Evolutionary conservation across 202 grass and related monocot genomes (phyloP).

Genomic region (Panicum hallii): DNA sequence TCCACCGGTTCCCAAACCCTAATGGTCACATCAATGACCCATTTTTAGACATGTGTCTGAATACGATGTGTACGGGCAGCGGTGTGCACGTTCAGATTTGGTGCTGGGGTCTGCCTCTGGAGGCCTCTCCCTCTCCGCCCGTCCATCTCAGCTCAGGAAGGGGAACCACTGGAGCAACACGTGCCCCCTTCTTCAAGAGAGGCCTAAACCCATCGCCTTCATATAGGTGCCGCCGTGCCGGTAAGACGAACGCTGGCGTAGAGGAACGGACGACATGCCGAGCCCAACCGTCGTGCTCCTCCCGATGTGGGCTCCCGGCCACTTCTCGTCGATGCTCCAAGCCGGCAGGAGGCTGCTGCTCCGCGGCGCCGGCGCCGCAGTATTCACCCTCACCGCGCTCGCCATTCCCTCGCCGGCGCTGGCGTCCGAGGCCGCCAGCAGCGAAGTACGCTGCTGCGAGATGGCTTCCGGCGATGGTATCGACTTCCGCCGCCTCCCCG

Average conservation of each 20-base stretch:
- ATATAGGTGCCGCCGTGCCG: not conserved
- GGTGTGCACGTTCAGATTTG: no score
- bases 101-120: no score
- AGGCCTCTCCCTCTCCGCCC: no score
- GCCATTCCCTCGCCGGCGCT: slow-evolving; percentile 1
- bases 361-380: not conserved
- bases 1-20: no score
- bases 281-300: slow-evolving; percentile 38
- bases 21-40: no score
- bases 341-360: slow-evolving; percentile 35
- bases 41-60: no score
- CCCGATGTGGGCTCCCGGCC: slow-evolving; percentile 35
- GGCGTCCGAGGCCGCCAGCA: not conserved
- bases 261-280: not conserved
- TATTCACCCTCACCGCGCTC: slow-evolving; percentile 36
- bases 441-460: not conserved
- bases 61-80: no score
- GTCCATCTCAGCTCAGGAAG: no score
- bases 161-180: no score
- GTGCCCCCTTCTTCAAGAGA: no score
- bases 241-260: not conserved
- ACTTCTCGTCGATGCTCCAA: slow-evolving; percentile 47
- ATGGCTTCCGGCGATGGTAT: not conserved
- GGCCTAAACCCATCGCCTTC: not conserved
- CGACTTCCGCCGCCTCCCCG: slow-evolving; percentile 38